Conservation (phyloP, 2,329 filamentous ascomycete species). For the Xylariomycetidae sp. region DNA sequence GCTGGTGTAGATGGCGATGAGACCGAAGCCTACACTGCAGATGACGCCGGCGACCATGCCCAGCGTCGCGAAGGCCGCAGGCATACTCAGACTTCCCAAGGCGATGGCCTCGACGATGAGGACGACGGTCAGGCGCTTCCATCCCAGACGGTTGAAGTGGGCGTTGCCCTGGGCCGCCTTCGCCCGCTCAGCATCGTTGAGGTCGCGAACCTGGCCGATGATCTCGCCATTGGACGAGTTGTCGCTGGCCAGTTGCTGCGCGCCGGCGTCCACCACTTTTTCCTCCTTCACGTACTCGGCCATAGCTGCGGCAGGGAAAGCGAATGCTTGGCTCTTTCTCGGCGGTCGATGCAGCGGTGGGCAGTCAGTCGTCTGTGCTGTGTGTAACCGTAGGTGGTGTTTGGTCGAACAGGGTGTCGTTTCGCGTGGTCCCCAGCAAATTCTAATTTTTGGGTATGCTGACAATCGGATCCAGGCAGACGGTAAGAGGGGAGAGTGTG, state of each 20-base stretch:
- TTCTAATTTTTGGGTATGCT: too few relatives aligned
- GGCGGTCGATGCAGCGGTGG: background rate
- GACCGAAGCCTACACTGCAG: conserved; percentile 34
- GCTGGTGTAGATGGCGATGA: conserved; percentile 42
- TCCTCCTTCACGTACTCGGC: conserved; percentile 13
- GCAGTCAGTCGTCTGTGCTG: too few relatives aligned
- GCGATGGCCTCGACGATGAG: conserved; percentile 53
- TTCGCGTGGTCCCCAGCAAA: too few relatives aligned
- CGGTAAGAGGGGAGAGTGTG: too few relatives aligned
- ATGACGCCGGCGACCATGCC: conserved; percentile 47
- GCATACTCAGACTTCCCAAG: conserved; percentile 46
- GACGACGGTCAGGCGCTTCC: conserved; percentile 50
- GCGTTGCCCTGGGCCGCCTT: conserved; percentile 39
- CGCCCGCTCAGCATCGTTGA: conserved; percentile 39
- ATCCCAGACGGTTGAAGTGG: conserved; percentile 48
- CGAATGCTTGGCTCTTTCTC: conserved; percentile 2
- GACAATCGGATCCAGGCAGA: too few relatives aligned
- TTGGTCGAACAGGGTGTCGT: too few relatives aligned
- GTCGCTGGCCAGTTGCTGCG: conserved; percentile 9
- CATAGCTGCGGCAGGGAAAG: too few relatives aligned
- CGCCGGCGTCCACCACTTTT: conserved; percentile 7
- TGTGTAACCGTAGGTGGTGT: too few relatives aligned
- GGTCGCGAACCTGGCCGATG: conserved; percentile 29
- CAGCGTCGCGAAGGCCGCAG: conserved; percentile 44
- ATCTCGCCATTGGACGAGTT: conserved; percentile 16